Base-by-base conservation (phyloP, 331 rosid species). In the Cucumis variabilis region DNA sequence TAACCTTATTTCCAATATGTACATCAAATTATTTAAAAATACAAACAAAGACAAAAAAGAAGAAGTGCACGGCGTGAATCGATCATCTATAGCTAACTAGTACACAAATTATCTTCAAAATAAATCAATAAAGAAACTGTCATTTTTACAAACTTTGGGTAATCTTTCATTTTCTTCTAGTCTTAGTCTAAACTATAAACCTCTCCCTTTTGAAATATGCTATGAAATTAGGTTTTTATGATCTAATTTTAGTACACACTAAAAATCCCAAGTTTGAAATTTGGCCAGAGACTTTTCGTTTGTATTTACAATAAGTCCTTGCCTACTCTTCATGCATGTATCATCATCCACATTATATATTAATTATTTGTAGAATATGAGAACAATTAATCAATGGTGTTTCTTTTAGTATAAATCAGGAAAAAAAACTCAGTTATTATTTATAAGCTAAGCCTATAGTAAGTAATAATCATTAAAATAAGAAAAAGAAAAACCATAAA, bases 181-280 rank as follows among this genome's bases (percentile, higher is more conserved):
- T 13, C 82, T 44, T 46, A 75, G 30, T 75, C 82, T 14, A 8
- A 75, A 11, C 60, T 48, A n/a, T 37, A 75, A 75, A 75, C 16
- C 24, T 33, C 37, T 4, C 16, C 79, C 15, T 12, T 44, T 75
- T 20, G 19, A 46, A 76, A 11, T 46, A 48, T 23, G 30, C 11
- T 48, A 48, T 3, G 50, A 76, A 46, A 46, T 76, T 46, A 76
- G 62, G 82, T 23, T 76, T 46, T 77, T 10, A 17, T 73, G 9
- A 73, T 55, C 55, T 73, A 73, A 73, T 73, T 73, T 74, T 21
- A 41, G 53, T 1, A 11, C 2, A 28, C 53, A 74, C 4, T 74
- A 41, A 74, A 41, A 10, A 74, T 74, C 44, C 65, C 83, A 78
- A 50, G 44, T 51, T 78, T 50, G 63, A 78, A 78, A 48, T 50